Base-by-base conservation (phyloP, 768 basidiomycete genomes). In the Boletellus sp. region DNA sequence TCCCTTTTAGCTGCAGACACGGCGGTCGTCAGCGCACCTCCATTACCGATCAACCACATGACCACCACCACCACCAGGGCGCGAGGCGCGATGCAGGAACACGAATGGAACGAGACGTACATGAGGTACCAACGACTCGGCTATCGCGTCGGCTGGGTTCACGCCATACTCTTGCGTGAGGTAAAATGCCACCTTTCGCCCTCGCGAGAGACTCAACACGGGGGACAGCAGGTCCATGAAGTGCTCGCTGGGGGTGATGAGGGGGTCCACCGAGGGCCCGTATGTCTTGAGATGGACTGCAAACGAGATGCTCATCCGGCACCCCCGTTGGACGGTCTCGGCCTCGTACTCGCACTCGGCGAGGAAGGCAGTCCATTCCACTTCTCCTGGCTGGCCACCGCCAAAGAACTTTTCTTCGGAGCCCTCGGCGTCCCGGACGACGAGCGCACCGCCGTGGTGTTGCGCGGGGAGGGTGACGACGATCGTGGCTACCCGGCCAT, bases 321-420 rank as follows among this genome's bases (percentile, higher is more conserved):
- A 85, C 10, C 89, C 90, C 53, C 80, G 79, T 56, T 80, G 77
- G 45, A 92, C 80, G 2, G 76, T 70, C 62, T 90, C 85, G 48
- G 88, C 76, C 62, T 87, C 85, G 56, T 83, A 81, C 17, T 88
- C 82, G 67, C 86, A 88, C 54, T 89, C 87, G 5, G 80, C 74
- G 43, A 83, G 71, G 70, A 86, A 85, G 17, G 86, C 88, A 0
- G 81, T 76, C 89, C 89, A 91, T 52, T 91, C 87, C 51, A 90
- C 74, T 55, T 85, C 79, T 6, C 78, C 84, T 28, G 72, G 70
- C 59, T 83, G 82, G 33, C 84, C 82, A 0, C 79, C 70, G 6
- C 78, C 83, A 37, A 74, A 73, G 68, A 84, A 90, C 51, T 70
- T 78, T 62, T 91, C 87, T 47, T 79, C 76, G 7, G 65, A 62